Percentiles rank a stretch among this genome's conserved stretches.
These are phyloP conservation scores for Pleurotus pulmonarius DNA, from an alignment of 768 basidiomycete genomes.

Conservation along the genomic window DNA sequence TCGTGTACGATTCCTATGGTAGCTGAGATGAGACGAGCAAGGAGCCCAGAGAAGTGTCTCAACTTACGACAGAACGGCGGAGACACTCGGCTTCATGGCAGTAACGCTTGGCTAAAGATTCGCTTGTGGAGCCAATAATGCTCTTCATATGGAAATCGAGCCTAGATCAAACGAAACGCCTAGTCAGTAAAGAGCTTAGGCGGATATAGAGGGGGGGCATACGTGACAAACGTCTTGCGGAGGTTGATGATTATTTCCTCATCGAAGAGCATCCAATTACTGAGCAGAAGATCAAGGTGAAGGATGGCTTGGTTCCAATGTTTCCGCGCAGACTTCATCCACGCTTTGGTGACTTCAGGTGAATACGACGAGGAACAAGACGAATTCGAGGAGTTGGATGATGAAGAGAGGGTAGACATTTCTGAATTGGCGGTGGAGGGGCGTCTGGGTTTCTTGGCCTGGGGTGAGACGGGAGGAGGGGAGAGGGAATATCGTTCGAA, in stretches of 20 bases:
- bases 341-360: neutral
- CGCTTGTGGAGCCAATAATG: conserved; percentile 4
- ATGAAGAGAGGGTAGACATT: conserved; percentile 1
- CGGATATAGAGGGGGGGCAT: neutral
- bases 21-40: neutral
- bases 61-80: neutral
- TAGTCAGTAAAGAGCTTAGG: neutral
- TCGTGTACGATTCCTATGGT: neutral
- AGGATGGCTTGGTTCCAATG: conserved; percentile 7
- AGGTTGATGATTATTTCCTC: conserved; percentile 1
- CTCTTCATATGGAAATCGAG: conserved; percentile 7
- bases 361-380: conserved; percentile 1
- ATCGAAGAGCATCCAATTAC: conserved; percentile 5
- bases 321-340: conserved; percentile 7
- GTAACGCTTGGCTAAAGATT: conserved; percentile 5
- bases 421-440: neutral
- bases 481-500: neutral
- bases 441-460: neutral
- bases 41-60: neutral
- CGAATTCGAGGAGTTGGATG: neutral
- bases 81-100: conserved; percentile 2
- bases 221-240: conserved; percentile 4
- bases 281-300: conserved; percentile 2
- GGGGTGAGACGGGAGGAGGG: neutral
- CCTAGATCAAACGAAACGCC: neutral